These are phyloP conservation scores for Yamadazyma dendronema DNA, from an alignment of 1,139 yeast genomes.

Conservation along the genomic window DNA sequence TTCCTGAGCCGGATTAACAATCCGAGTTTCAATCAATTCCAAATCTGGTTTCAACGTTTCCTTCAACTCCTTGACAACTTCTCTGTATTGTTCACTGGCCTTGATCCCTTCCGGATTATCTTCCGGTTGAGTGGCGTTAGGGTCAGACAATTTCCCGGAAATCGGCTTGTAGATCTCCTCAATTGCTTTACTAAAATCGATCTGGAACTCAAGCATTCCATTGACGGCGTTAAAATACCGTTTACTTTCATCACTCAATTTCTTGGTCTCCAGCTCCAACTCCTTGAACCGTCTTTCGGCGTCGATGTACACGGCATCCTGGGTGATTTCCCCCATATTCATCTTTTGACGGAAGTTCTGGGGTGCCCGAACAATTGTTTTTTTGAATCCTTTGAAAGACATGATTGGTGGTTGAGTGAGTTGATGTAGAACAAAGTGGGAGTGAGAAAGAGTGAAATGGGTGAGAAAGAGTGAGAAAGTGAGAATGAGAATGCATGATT, in stretches of 20 bases:
- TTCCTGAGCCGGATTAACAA: constrained; percentile 91
- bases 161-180: constrained; percentile 97
- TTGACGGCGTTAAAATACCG: constrained; percentile 88
- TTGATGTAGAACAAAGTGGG: too few relatives aligned
- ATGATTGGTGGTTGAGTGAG: constrained; percentile 30
- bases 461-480: neutral
- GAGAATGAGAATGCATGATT: too few relatives aligned
- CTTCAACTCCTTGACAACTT: constrained; percentile 81
- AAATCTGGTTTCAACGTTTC: constrained; percentile 87
- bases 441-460: neutral
- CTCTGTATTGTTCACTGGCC: constrained; percentile 90
- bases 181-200: constrained; percentile 89
- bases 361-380: constrained; percentile 84
- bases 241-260: constrained; percentile 84
- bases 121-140: constrained; percentile 79
- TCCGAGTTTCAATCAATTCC: constrained; percentile 85
- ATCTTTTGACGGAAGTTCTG: constrained; percentile 74
- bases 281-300: constrained; percentile 96
- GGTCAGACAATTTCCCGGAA: constrained; percentile 87
- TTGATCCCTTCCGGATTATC: constrained; percentile 95
- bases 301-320: constrained; percentile 86
- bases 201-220: constrained; percentile 90
- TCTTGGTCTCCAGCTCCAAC: constrained; percentile 84
- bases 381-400: constrained; percentile 94
- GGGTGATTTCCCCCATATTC: constrained; percentile 82